phyloP scores from a whole-genome alignment of 2,329 filamentous ascomycete genomes.

The Fusarium tricinctum region DNA sequence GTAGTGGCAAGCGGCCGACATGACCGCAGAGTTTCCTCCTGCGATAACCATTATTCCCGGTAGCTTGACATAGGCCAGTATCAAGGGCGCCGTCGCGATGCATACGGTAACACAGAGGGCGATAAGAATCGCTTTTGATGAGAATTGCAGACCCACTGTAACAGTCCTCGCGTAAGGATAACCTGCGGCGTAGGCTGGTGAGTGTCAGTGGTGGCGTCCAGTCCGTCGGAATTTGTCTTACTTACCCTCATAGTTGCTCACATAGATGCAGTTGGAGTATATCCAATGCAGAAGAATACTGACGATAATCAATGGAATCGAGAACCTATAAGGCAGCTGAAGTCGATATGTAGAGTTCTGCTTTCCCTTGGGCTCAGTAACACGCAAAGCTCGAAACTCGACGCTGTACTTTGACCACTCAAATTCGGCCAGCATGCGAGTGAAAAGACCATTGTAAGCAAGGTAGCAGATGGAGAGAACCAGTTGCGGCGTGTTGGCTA shows the following conservation, averaged over 20 bases:
- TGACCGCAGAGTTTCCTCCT: slow-evolving; percentile 34
- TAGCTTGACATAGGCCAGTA: slow-evolving; percentile 23
- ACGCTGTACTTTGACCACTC: slow-evolving; percentile 36
- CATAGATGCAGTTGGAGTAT: slow-evolving; percentile 40
- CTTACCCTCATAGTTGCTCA: slow-evolving; percentile 41
- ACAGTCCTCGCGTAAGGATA: slow-evolving; percentile 7
- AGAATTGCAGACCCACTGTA: slow-evolving; percentile 26
- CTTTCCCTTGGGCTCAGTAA: slow-evolving; percentile 29
- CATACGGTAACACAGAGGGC: slow-evolving; percentile 9
- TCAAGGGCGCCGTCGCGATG: slow-evolving; percentile 11
- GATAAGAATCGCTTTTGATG: slow-evolving; percentile 28
- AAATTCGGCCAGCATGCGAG: slow-evolving; percentile 40
- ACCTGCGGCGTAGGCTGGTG: background rate
- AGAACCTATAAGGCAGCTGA: slow-evolving; percentile 43
- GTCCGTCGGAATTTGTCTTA: background rate
- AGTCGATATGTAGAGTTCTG: slow-evolving; percentile 42
- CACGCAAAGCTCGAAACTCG: slow-evolving; percentile 25
- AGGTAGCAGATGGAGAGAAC: slow-evolving; percentile 36
- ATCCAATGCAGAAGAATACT: slow-evolving; percentile 43
- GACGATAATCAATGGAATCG: slow-evolving; percentile 35
- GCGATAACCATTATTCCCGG: slow-evolving; percentile 35
- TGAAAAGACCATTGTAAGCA: slow-evolving; percentile 35
- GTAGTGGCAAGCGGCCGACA: slow-evolving; percentile 38
- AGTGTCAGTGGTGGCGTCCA: background rate
- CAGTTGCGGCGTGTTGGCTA: slow-evolving; percentile 35